A percentile compares a stretch with the other conserved stretches of the same genome.
Evolutionary conservation across 202 grass and related monocot genomes (phyloP).

Genomic region (Musa balbisiana): DNA sequence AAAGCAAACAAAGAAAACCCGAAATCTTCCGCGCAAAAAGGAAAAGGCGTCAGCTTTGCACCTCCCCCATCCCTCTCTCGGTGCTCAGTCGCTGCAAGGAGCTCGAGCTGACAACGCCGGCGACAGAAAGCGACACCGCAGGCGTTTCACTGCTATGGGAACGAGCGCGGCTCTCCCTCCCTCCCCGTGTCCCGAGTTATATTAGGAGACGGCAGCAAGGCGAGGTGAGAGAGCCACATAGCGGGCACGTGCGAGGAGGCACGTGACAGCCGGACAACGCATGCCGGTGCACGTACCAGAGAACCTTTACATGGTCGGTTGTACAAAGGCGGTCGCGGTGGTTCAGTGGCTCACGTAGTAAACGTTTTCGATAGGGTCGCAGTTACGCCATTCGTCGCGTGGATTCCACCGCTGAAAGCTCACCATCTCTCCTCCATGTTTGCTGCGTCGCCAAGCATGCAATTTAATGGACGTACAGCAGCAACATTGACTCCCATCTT

Average conservation of each 20-base stretch:
- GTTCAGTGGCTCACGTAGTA: background rate
- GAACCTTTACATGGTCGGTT: no score
- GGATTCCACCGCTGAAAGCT: no score
- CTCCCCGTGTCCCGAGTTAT: no score
- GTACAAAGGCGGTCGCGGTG: background rate
- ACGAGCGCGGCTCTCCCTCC: no score
- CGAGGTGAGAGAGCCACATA: no score
- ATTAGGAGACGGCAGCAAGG: no score
- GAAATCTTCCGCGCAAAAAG: background rate
- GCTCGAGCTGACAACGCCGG: background rate
- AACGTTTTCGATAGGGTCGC: background rate
- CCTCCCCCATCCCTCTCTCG: constrained; percentile 1
- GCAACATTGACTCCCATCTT: no score
- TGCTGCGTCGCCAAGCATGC: no score
- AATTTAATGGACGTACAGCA: no score
- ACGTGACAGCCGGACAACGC: background rate
- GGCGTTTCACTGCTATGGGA: background rate
- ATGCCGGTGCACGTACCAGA: no score
- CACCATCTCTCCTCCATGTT: no score
- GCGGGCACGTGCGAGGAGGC: no score
- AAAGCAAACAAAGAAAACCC: background rate
- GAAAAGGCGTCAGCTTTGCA: background rate
- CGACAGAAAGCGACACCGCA: background rate
- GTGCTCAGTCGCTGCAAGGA: background rate
- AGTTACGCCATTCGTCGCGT: background rate